Evolutionary conservation across 371 early-diverging fungal species (phyloP).

Genomic region (Mortierella sp.): DNA sequence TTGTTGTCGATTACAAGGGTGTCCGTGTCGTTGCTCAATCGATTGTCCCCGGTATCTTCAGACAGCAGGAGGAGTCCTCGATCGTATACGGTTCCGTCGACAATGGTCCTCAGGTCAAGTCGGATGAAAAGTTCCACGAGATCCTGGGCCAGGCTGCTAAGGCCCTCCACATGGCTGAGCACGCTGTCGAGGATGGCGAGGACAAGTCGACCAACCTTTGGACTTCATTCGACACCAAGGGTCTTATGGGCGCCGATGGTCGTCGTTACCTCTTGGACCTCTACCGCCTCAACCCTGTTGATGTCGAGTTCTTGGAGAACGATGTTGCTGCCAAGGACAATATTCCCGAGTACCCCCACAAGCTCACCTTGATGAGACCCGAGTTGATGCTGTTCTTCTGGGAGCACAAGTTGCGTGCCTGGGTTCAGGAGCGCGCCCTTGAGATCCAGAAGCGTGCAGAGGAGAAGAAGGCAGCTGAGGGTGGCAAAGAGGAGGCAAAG

Average conservation of each 20-base stretch:
- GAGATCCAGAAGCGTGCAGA: slow-evolving; percentile 69
- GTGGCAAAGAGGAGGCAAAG: slow-evolving; percentile 34
- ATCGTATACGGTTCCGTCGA: slow-evolving; percentile 94
- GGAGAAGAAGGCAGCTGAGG: slow-evolving; percentile 55
- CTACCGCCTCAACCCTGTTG: slow-evolving; percentile 91
- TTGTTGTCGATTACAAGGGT: slow-evolving; percentile 94
- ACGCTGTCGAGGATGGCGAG: slow-evolving; percentile 78
- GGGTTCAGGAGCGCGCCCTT: slow-evolving; percentile 71
- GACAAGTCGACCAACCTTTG: slow-evolving; percentile 74
- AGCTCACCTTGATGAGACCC: slow-evolving; percentile 86
- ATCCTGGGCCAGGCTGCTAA: slow-evolving; percentile 79
- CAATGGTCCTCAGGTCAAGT: slow-evolving; percentile 78
- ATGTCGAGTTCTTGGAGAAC: slow-evolving; percentile 87
- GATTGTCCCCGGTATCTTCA: slow-evolving; percentile 86
- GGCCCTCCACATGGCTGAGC: slow-evolving; percentile 86
- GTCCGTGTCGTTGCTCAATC: slow-evolving; percentile 92
- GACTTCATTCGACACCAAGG: slow-evolving; percentile 93
- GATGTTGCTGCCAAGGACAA: slow-evolving; percentile 67
- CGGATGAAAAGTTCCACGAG: slow-evolving; percentile 84
- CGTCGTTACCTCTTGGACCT: slow-evolving; percentile 94
- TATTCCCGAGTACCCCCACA: slow-evolving; percentile 89
- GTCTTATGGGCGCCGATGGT: slow-evolving; percentile 91
- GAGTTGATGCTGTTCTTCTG: slow-evolving; percentile 90
- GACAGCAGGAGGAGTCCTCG: slow-evolving; percentile 83
- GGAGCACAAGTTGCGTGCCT: slow-evolving; percentile 81